phyloP scores from a whole-genome alignment of 441 rosid species.

The Gossypium davidsonii region DNA sequence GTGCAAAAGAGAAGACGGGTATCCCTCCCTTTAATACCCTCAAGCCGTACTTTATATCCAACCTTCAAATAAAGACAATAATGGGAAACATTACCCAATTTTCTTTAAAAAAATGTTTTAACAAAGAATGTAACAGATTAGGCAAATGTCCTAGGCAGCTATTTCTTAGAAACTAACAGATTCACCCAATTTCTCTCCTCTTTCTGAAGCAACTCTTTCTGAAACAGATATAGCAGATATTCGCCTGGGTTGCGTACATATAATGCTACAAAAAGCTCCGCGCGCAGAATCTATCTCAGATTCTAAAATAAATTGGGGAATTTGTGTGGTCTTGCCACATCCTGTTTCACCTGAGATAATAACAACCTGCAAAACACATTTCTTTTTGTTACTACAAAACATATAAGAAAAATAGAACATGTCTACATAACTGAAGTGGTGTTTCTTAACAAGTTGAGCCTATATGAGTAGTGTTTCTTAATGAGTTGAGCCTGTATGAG shows the following conservation, averaged over 20 bases:
- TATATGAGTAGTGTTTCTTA: not conserved
- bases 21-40: constrained; percentile 77
- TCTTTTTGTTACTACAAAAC: not conserved
- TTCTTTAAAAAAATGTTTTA: constrained; percentile 1
- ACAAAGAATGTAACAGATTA: constrained; percentile 7
- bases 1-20: constrained; percentile 90
- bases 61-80: constrained; percentile 41
- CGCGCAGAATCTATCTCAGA: constrained; percentile 56
- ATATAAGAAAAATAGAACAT: not conserved
- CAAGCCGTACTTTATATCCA: constrained; percentile 88
- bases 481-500: not conserved
- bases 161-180: constrained; percentile 50
- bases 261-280: constrained; percentile 75
- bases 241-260: constrained; percentile 88
- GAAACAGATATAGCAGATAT: constrained; percentile 92
- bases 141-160: constrained; percentile 13
- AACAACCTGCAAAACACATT: constrained; percentile 49
- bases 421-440: not conserved
- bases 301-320: constrained; percentile 87
- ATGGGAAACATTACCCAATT: constrained; percentile 13
- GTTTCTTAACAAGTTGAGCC: not conserved
- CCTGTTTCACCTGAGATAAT: constrained; percentile 95
- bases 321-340: constrained; percentile 93
- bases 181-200: constrained; percentile 92
- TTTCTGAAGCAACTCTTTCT: constrained; percentile 88